These are phyloP conservation scores for Arctium lappa DNA, from an alignment of 129 eudicot genomes.

Conservation along the genomic window DNA sequence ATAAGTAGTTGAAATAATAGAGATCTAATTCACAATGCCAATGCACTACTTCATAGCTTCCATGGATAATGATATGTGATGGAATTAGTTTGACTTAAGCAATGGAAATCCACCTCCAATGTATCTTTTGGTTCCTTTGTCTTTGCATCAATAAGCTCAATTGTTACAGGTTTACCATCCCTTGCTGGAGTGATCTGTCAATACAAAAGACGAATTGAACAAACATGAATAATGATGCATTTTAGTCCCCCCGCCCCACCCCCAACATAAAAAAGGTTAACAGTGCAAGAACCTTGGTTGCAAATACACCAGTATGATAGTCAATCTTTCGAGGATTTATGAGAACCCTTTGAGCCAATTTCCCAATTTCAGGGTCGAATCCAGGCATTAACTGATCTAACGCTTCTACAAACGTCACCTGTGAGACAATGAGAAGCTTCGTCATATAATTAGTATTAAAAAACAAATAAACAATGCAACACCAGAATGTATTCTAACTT, in stretches of 20 bases:
- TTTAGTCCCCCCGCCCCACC: neutral
- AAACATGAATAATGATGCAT: neutral
- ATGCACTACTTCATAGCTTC: neutral
- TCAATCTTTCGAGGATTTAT: constrained; percentile 97
- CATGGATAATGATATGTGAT: neutral
- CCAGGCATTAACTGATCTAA: constrained; percentile 99
- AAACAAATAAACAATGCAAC: constrained; percentile 2
- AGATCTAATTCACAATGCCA: neutral
- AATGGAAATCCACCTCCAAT: constrained; percentile 61
- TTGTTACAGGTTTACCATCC: constrained; percentile 90
- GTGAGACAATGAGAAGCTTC: constrained; percentile 16
- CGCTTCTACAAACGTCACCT: constrained; percentile 98
- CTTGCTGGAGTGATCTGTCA: constrained; percentile 94
- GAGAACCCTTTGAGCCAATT: constrained; percentile 94
- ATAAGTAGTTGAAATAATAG: neutral
- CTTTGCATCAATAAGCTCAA: constrained; percentile 97
- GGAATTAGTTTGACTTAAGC: constrained; percentile 8
- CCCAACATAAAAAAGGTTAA: neutral
- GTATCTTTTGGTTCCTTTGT: constrained; percentile 90
- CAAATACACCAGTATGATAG: constrained; percentile 96
- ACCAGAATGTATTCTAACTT: neutral
- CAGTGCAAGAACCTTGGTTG: constrained; percentile 70
- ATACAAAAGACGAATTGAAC: constrained; percentile 5
- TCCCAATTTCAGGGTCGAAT: constrained; percentile 97
- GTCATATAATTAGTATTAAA: neutral